Conservation (phyloP, 495 filamentous ascomycete species). For the Echria macrotheca region DNA sequence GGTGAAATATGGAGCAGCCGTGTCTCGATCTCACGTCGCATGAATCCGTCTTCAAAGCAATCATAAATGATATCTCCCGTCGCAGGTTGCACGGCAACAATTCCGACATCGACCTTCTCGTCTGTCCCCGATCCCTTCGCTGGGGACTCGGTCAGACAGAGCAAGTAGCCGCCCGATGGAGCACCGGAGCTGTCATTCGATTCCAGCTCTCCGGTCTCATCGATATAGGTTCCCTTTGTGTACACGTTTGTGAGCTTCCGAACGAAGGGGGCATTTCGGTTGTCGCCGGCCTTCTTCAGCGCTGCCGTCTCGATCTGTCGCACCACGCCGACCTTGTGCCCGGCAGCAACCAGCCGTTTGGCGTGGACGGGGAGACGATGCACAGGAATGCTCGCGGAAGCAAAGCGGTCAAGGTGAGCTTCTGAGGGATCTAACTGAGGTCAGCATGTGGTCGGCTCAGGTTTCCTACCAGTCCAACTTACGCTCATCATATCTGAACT, state of each 20-base stretch:
- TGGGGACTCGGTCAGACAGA: constrained; percentile 87
- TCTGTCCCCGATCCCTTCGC: constrained; percentile 83
- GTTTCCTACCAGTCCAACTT: constrained; percentile 21
- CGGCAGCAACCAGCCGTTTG: constrained; percentile 84
- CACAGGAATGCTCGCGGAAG: constrained; percentile 90
- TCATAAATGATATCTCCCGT: constrained; percentile 97
- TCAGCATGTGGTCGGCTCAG: constrained; percentile 6
- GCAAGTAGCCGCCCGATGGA: constrained; percentile 78
- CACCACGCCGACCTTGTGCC: constrained; percentile 94
- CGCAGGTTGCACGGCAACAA: constrained; percentile 91
- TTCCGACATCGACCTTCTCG: constrained; percentile 87
- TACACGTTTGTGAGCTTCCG: constrained; percentile 94
- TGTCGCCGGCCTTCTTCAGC: constrained; percentile 92
- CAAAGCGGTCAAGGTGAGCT: constrained; percentile 87
- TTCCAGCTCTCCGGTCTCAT: constrained; percentile 82
- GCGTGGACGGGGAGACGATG: constrained; percentile 92
- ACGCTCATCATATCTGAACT: constrained; percentile 90
- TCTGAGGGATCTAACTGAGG: constrained; percentile 78
- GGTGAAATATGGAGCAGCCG: constrained; percentile 90
- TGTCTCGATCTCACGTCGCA: constrained; percentile 95
- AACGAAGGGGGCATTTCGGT: constrained; percentile 85
- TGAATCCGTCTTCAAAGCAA: constrained; percentile 95
- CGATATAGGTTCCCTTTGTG: constrained; percentile 97
- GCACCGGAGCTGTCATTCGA: constrained; percentile 49
- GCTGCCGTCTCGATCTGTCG: constrained; percentile 98